Conservation (phyloP, 768 basidiomycete genomes). For the Clathrus columnatus region DNA sequence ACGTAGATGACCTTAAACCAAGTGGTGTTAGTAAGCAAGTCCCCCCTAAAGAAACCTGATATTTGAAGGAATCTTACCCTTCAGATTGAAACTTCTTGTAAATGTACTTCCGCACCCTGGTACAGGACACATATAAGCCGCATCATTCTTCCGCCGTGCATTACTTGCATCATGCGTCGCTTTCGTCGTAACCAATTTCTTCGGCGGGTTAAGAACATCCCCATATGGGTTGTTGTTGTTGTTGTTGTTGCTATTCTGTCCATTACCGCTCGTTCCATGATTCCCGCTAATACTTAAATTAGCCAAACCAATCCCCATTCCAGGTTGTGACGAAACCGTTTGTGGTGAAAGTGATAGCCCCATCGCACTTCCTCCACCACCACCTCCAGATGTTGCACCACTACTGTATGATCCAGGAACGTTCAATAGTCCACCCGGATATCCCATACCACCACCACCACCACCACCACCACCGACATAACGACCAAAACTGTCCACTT, state of each 20-base stretch:
- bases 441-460: slow-evolving; percentile 26
- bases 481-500: slow-evolving; percentile 3
- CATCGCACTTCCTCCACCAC: slow-evolving; percentile 50
- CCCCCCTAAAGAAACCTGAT: background rate
- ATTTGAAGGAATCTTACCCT: slow-evolving; percentile 41
- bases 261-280: background rate
- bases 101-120: slow-evolving; percentile 82
- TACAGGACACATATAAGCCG: slow-evolving; percentile 75
- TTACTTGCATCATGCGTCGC: slow-evolving; percentile 84
- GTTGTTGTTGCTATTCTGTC: background rate
- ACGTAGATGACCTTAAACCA: slow-evolving; percentile 69
- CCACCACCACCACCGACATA: slow-evolving; percentile 17
- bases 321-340: slow-evolving; percentile 7
- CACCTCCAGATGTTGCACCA: slow-evolving; percentile 62
- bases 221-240: background rate
- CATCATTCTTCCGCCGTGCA: slow-evolving; percentile 79
- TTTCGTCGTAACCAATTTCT: slow-evolving; percentile 84
- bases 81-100: slow-evolving; percentile 88
- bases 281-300: background rate
- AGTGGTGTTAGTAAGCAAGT: slow-evolving; percentile 2
- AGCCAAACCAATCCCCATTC: slow-evolving; percentile 1
- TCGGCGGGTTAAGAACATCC: slow-evolving; percentile 32
- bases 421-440: slow-evolving; percentile 21
- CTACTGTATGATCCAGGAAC: slow-evolving; percentile 23
- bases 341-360: slow-evolving; percentile 42